Percentiles rank a stretch among this genome's conserved stretches.
phyloP scores from a whole-genome alignment of 2,329 filamentous ascomycete species.

The Hymenoscyphus linearis region DNA sequence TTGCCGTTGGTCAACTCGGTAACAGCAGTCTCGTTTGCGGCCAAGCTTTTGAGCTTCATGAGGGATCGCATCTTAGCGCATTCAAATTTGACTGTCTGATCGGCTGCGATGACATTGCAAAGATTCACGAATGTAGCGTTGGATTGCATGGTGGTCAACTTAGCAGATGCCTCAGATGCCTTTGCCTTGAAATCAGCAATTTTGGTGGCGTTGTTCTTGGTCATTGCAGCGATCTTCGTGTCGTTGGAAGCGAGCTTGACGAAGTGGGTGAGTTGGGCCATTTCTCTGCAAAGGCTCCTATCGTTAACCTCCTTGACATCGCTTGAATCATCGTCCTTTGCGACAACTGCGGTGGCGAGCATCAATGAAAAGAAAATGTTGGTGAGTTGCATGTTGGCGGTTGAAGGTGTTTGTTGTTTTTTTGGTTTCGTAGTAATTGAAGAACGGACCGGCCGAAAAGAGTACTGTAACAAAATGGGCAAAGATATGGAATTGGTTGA shows the following conservation, averaged over 20 bases:
- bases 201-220: conserved; percentile 35
- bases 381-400: conserved; percentile 24
- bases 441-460: conserved; percentile 25
- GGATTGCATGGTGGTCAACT: conserved; percentile 30
- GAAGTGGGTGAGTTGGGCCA: conserved; percentile 29
- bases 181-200: conserved; percentile 35
- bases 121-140: conserved; percentile 35
- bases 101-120: conserved; percentile 33
- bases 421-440: conserved; percentile 3
- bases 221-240: conserved; percentile 32
- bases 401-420: conserved; percentile 7
- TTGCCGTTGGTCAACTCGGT: conserved; percentile 34
- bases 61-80: conserved; percentile 30
- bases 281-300: conserved; percentile 32
- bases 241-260: conserved; percentile 34
- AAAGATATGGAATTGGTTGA: conserved; percentile 13
- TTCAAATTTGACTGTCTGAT: conserved; percentile 25
- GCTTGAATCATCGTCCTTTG: conserved; percentile 27
- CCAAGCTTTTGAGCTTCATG: conserved; percentile 24
- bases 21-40: conserved; percentile 31
- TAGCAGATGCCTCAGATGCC: conserved; percentile 29
- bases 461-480: conserved; percentile 13
- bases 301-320: conserved; percentile 24
- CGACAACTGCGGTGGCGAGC: conserved; percentile 23
- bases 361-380: conserved; percentile 23